Evolutionary conservation across 164 flowering plant species (phyloP).

Genomic region (Brasenia schreberi): DNA sequence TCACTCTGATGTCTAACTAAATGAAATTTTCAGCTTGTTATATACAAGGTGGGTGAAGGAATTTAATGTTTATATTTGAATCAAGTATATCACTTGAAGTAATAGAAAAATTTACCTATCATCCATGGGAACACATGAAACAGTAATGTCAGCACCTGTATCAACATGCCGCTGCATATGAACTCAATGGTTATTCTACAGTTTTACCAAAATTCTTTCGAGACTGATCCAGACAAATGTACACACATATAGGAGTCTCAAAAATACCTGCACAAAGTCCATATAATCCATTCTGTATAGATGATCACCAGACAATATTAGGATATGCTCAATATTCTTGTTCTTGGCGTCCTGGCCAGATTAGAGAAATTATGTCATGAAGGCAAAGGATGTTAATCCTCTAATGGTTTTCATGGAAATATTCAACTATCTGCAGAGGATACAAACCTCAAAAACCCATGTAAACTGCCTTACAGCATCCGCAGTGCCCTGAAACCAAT

Average conservation of each 20-base stretch:
- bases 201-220: too few species aligned
- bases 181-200: too few species aligned
- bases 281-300: slow-evolving; percentile 90
- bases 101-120: slow-evolving; percentile 30
- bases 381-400: not conserved
- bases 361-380: not conserved
- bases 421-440: not conserved
- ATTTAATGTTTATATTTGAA: too few species aligned
- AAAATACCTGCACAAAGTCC: slow-evolving; percentile 84
- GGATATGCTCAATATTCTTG: slow-evolving; percentile 71
- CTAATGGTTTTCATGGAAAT: not conserved
- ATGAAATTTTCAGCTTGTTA: not conserved
- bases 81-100: not conserved
- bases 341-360: slow-evolving; percentile 65
- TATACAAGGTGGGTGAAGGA: not conserved
- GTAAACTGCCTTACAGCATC: slow-evolving; percentile 13
- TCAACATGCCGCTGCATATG: slow-evolving; percentile 87
- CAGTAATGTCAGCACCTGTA: slow-evolving; percentile 83
- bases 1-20: not conserved
- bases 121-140: slow-evolving; percentile 92
- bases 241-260: not conserved
- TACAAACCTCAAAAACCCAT: slow-evolving; percentile 13
- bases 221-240: not conserved
- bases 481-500: slow-evolving; percentile 13
- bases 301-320: slow-evolving; percentile 95